Percentiles rank a stretch among this genome's conserved stretches.
phyloP scores from a whole-genome alignment of 116 monocot species.

The Papilionanthe hybrid region DNA sequence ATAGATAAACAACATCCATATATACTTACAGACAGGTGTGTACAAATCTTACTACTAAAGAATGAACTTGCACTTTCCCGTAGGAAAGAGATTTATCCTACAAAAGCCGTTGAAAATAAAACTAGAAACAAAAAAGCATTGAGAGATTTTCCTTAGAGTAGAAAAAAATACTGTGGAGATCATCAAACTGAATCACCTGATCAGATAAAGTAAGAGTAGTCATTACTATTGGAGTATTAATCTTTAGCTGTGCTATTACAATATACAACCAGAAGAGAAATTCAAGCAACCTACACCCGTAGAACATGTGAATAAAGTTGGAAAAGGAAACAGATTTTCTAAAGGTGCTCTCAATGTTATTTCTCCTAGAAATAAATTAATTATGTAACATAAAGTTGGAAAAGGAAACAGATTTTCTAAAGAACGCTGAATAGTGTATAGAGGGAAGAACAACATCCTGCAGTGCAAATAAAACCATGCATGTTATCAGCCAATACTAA shows the following conservation, averaged over 20 bases:
- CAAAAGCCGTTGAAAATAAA: neutral
- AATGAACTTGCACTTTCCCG: neutral
- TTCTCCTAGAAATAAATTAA: no score
- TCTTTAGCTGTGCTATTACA: neutral
- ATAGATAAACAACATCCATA: no score
- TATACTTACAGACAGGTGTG: neutral
- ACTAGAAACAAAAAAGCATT: neutral
- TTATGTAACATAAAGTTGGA: no score
- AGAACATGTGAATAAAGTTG: neutral
- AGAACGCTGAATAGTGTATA: no score
- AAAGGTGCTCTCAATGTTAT: no score
- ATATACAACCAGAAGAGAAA: neutral
- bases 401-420: no score
- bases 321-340: no score
- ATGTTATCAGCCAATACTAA: no score
- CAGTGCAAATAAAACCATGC: no score
- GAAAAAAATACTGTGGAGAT: neutral
- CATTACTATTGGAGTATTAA: neutral
- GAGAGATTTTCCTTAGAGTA: neutral
- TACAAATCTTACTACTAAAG: neutral
- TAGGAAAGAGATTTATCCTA: neutral
- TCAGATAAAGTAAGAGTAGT: neutral
- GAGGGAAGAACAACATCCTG: no score
- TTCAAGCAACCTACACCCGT: neutral
- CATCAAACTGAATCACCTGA: neutral